These are phyloP conservation scores for Talinum fruticosum DNA, from an alignment of 148 eudicot genomes.

Conservation along the genomic window DNA sequence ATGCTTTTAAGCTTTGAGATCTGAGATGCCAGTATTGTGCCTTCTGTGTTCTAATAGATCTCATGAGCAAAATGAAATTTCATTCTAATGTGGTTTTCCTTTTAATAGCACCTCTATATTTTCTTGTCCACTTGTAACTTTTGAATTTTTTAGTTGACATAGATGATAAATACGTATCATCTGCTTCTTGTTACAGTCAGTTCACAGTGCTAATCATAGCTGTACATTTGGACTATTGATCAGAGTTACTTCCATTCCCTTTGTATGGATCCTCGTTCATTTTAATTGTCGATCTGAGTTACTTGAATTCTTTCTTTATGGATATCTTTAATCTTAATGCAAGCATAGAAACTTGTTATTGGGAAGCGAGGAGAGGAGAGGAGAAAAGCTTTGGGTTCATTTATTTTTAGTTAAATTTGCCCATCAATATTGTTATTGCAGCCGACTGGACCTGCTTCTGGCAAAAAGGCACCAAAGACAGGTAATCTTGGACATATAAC, in stretches of 20 bases:
- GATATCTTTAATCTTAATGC: background rate
- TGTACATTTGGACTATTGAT: too few relatives aligned
- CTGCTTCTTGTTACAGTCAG: background rate
- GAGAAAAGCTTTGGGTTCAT: background rate
- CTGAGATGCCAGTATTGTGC: background rate
- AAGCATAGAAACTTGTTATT: background rate
- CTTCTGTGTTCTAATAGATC: background rate
- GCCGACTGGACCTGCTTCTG: constrained; percentile 78
- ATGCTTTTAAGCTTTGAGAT: constrained; percentile 2
- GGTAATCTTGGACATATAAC: constrained; percentile 90
- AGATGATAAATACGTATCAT: background rate
- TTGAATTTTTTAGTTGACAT: background rate
- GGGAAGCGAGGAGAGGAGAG: background rate
- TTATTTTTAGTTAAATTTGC: constrained; percentile 11
- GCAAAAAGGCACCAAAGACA: constrained; percentile 59
- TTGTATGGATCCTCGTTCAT: too few relatives aligned
- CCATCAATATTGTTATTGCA: constrained; percentile 32
- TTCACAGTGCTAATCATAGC: background rate
- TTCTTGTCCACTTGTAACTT: background rate
- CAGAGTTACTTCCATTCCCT: too few relatives aligned
- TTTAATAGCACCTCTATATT: background rate
- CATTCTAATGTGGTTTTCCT: background rate
- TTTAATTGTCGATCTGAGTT: background rate
- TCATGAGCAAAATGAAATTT: background rate
- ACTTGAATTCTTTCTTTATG: background rate